Evolutionary conservation across 2,329 filamentous ascomycete genomes (phyloP), one percentile per base, ranked within the genome.

Genomic region (Xylariaceae sp.): DNA sequence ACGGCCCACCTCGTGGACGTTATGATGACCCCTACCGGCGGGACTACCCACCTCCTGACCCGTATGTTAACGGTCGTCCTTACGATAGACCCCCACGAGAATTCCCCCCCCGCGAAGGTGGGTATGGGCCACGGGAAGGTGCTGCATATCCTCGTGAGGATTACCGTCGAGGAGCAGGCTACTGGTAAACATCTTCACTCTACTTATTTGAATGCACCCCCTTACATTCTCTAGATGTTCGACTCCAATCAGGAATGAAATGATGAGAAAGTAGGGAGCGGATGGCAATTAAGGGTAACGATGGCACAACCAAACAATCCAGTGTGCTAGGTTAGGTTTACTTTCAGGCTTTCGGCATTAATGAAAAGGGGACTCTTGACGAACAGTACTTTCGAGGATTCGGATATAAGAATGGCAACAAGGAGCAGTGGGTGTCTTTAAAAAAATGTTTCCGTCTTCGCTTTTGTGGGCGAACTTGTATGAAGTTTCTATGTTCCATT

Each of bases 1-100:
- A 96, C 59, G 78, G 78, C 66, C 86, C 87, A 52, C 86, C 87
- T 63, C 84, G 89, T 61, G 81, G 83, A 64, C 79, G 89, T 56
- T 90, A 90, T 69, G 89, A 92, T 56, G 91, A 95, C 67, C 88
- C 89, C 26, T 95, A 94, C 76, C 83, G 86, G 65, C 80, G 87
- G 63, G 84, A 89, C 70, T 83, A 89, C 28, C 83, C 87, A 63
- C 84, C 86, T 45, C 81, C 72, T 17, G 85, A 87, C 57, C 83
- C 84, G 44, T 88, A 88, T 66, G 78, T 75, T 65, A 84, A 82
- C 62, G 82, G 81, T 40, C 79, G 83, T 39, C 80, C 82, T 3
- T 87, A 87, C 63, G 83, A 86, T 52, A 81, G 83, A 16, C 80
- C 80, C 33, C 78, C 79, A 2, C 72, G 78, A 37, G 80, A 84